Evolutionary conservation across 495 filamentous ascomycete species (phyloP), one percentile per base, ranked within the genome.

Genomic region (Amphirosellinia nigrospora): DNA sequence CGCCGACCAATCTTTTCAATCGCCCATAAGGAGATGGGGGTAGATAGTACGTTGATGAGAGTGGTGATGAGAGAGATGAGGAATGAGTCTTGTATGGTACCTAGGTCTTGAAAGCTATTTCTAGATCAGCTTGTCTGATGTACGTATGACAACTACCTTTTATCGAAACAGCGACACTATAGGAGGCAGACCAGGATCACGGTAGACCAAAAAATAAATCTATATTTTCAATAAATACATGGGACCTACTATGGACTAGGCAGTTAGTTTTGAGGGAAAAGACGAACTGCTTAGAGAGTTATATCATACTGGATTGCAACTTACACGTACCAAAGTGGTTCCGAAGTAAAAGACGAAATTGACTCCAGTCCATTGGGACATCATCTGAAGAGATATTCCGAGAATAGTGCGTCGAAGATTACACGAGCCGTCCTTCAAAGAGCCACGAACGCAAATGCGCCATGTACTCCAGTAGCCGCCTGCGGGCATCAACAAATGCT

Each of bases 321-420:
- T 4, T 34, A 5, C 46, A 68, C 66, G 26, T 68, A 68, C 66
- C 66, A 94, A 95, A 61, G 89, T 87, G 34, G 92, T 93, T 53
- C 90, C 90, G 79, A 91, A 96, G 86, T 94, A 97, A 88, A 96
- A 95, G 82, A 96, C 90, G 84, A 96, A 95, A 86, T 96, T 96
- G 82, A 96, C 89, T 83, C 93, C 93, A 32, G 92, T 88, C 84
- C 73, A 79, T 46, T 69, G 67, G 9, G 45, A 90, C 83, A 92
- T 89, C 86, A 91, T 90, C 81, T 93, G 91, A 58, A 93, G 78
- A 19, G 88, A 89, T 52, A 88, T 91, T 76, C 92, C 93, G 50
- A 94, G 85, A 69, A 93, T 86, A 23, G 91, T 92, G 68, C 92
- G 91, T 75, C 92, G 90, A 45, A 92, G 85, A 78, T 94, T 83